Percentiles rank a stretch among this genome's conserved stretches.
These are phyloP conservation scores for Phytophthora fragariaefolia DNA, from an alignment of 352 stramenopile species.

Conservation along the genomic window DNA sequence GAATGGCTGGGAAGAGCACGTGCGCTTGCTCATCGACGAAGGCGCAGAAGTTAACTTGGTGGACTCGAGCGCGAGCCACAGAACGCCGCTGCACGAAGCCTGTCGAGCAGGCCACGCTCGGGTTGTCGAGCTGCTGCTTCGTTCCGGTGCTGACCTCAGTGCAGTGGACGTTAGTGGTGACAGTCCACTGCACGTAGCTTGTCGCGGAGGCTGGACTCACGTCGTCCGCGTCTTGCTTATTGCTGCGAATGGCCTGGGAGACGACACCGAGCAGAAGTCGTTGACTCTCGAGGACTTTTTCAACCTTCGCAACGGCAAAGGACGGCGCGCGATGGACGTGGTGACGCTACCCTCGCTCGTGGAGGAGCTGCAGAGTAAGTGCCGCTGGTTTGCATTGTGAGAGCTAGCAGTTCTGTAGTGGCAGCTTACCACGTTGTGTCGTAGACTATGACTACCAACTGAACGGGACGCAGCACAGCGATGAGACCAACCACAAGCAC, in stretches of 20 bases:
- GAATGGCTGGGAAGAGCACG: slow-evolving; percentile 44
- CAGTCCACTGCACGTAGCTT: slow-evolving; percentile 60
- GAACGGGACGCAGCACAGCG: slow-evolving; percentile 7
- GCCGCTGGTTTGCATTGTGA: not conserved
- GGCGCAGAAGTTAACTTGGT: slow-evolving; percentile 52
- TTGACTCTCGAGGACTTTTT: slow-evolving; percentile 43
- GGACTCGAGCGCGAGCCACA: slow-evolving; percentile 51
- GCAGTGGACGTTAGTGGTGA: slow-evolving; percentile 55
- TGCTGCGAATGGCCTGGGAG: slow-evolving; percentile 26
- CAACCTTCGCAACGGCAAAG: slow-evolving; percentile 56
- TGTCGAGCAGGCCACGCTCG: slow-evolving; percentile 49
- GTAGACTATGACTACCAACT: slow-evolving; percentile 21
- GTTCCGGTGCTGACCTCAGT: slow-evolving; percentile 45
- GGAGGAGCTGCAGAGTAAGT: slow-evolving; percentile 32
- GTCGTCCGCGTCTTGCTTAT: slow-evolving; percentile 57
- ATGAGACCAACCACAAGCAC: slow-evolving; percentile 8
- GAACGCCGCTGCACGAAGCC: slow-evolving; percentile 65
- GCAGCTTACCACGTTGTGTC: not conserved
- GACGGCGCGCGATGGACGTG: slow-evolving; percentile 54
- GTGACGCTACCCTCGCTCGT: slow-evolving; percentile 43
- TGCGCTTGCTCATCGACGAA: slow-evolving; percentile 36
- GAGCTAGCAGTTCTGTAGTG: not conserved
- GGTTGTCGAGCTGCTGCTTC: slow-evolving; percentile 48
- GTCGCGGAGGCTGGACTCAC: slow-evolving; percentile 45
- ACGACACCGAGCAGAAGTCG: slow-evolving; percentile 2